These are phyloP conservation scores for Brassica napus DNA, from an alignment of 345 rosid genomes.

Conservation along the genomic window Da-Ae NC_063449.1:42075001-42075500, in stretches of 20 bases:
- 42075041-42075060: not conserved
- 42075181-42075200: constrained; percentile 31
- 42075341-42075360: not conserved
- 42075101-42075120: constrained; percentile 18
- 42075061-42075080: constrained; percentile 6
- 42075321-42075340: not conserved
- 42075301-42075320: not conserved
- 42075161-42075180: constrained; percentile 16
- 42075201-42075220: constrained; percentile 30
- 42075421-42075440: not conserved
- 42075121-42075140: constrained; percentile 36
- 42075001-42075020: not conserved
- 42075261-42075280: not conserved
- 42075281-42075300: not conserved
- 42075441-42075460: not conserved
- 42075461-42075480: not conserved
- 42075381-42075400: not conserved
- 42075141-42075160: constrained; percentile 28
- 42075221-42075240: constrained; percentile 35
- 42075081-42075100: not conserved
- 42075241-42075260: constrained; percentile 19
- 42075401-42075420: not conserved
- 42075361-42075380: not conserved
- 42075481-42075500: not conserved
- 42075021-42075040: not conserved